Conservation (phyloP, 768 basidiomycete genomes). For the Tylopilus intermedius region DNA sequence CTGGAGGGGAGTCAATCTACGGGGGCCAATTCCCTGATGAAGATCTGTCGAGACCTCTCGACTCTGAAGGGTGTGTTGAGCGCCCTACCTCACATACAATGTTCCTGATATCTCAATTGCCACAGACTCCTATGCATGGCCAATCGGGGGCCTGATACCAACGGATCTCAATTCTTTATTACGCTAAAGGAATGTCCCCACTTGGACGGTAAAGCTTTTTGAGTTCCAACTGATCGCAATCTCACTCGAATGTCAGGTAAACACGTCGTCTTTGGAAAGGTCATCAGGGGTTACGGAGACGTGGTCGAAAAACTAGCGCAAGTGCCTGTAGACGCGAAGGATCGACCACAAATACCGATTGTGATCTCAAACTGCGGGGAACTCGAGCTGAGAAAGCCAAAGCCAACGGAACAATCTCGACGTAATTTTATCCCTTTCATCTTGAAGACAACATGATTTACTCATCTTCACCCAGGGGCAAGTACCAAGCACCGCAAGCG, state of each 20-base stretch:
- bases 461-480: constrained; percentile 4
- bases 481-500: constrained; percentile 18
- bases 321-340: constrained; percentile 68
- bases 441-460: not conserved
- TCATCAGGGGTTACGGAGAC: constrained; percentile 56
- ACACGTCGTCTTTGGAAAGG: constrained; percentile 53
- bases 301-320: constrained; percentile 57
- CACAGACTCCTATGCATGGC: constrained; percentile 83
- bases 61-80: constrained; percentile 52
- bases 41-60: constrained; percentile 57
- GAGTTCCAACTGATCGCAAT: not conserved
- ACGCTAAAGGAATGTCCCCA: constrained; percentile 74
- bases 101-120: not conserved
- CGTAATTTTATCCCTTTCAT: constrained; percentile 8
- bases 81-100: not conserved
- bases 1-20: constrained; percentile 80
- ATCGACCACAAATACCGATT: constrained; percentile 65
- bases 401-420: constrained; percentile 7
- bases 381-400: constrained; percentile 56
- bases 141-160: constrained; percentile 79
- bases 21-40: constrained; percentile 75
- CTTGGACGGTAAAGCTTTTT: constrained; percentile 51
- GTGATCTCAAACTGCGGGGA: constrained; percentile 78
- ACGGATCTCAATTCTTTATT: constrained; percentile 84
- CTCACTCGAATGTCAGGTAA: constrained; percentile 39